Percentiles rank a stretch among this genome's conserved stretches.
These are phyloP conservation scores for Curvularia hawaiiensis DNA, from an alignment of 2,329 filamentous ascomycete genomes.

Conservation along the genomic window DNA sequence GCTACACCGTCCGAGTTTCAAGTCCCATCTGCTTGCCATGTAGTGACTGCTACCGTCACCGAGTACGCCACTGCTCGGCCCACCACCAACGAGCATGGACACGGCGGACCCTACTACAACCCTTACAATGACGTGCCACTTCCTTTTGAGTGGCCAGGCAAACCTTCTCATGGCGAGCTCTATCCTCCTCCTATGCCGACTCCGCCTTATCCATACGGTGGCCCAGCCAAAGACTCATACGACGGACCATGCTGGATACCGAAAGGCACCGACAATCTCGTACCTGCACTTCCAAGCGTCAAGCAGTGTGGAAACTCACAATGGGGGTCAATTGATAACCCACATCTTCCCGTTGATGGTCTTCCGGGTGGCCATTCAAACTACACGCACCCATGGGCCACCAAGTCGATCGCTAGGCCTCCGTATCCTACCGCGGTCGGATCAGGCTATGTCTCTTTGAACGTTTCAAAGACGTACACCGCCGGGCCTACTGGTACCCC, in stretches of 20 bases:
- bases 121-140: slow-evolving; percentile 36
- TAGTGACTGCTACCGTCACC: slow-evolving; percentile 22
- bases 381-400: slow-evolving; percentile 2
- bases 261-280: slow-evolving; percentile 27
- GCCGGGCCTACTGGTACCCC: slow-evolving; percentile 5
- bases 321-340: slow-evolving; percentile 37
- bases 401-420: not conserved
- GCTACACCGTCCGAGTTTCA: slow-evolving; percentile 15
- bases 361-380: slow-evolving; percentile 20
- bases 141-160: slow-evolving; percentile 35
- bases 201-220: slow-evolving; percentile 32
- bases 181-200: slow-evolving; percentile 27
- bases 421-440: slow-evolving; percentile 19
- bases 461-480: slow-evolving; percentile 12
- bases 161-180: slow-evolving; percentile 25
- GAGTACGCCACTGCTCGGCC: slow-evolving; percentile 25
- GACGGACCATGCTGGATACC: slow-evolving; percentile 36
- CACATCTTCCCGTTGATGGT: slow-evolving; percentile 30
- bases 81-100: slow-evolving; percentile 28
- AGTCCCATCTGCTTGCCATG: slow-evolving; percentile 15
- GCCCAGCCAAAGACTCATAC: slow-evolving; percentile 25
- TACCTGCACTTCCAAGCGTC: slow-evolving; percentile 26
- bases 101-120: slow-evolving; percentile 39
- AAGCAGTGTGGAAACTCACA: slow-evolving; percentile 37
- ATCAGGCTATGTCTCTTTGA: slow-evolving; percentile 9